Percentiles rank a stretch among this genome's conserved stretches.
Conservation (phyloP, 257 asterid species). For the Voacanga thouarsii region DNA sequence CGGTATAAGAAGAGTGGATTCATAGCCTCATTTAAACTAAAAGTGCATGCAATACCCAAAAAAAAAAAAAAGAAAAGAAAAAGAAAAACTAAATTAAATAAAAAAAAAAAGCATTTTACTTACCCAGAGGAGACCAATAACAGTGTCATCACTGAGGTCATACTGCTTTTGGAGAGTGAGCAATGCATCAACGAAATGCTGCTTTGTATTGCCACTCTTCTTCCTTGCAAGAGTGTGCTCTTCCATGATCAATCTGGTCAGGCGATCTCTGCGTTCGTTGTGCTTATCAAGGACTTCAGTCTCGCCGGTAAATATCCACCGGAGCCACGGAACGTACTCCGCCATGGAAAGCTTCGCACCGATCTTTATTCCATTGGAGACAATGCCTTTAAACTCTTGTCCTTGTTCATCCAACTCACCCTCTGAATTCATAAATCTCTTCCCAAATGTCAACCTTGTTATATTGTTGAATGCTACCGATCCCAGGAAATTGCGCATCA, state of each 20-base stretch:
- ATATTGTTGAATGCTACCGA: constrained; percentile 78
- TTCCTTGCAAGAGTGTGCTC: constrained; percentile 67
- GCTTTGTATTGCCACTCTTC: constrained; percentile 62
- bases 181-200: constrained; percentile 81
- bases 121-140: constrained; percentile 87
- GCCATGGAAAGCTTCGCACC: constrained; percentile 54
- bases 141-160: constrained; percentile 62
- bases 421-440: constrained; percentile 56
- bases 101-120: not conserved
- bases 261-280: constrained; percentile 39
- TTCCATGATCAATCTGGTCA: constrained; percentile 71
- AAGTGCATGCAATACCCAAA: no score
- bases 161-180: constrained; percentile 68
- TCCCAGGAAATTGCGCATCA: constrained; percentile 59
- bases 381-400: constrained; percentile 63
- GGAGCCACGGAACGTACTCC: constrained; percentile 56
- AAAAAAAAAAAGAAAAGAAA: no score
- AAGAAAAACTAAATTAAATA: no score
- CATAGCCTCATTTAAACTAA: no score
- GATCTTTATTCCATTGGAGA: constrained; percentile 45
- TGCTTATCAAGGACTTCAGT: constrained; percentile 44
- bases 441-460: constrained; percentile 74
- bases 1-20: no score
- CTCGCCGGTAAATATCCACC: constrained; percentile 49
- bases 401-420: constrained; percentile 67